phyloP scores from a whole-genome alignment of 305 asterid genomes.

The Plantago lanceolata region DNA sequence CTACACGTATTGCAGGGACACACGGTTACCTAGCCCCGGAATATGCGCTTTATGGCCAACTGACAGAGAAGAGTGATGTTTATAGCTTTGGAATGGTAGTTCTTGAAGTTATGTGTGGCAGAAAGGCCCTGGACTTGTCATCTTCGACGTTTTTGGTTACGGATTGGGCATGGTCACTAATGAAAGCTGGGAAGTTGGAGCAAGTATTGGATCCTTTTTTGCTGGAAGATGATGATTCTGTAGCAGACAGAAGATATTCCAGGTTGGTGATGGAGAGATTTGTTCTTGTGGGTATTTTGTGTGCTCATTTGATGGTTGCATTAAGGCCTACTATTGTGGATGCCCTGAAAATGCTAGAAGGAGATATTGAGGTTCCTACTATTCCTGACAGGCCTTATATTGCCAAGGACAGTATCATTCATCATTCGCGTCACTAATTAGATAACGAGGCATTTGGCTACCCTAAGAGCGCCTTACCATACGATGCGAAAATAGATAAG shows the following conservation, averaged over 20 bases:
- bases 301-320: constrained; percentile 71
- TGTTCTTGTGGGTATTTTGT: constrained; percentile 51
- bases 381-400: constrained; percentile 52
- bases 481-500: not conserved
- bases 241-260: constrained; percentile 17
- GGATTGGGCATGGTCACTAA: constrained; percentile 58
- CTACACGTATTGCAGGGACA: constrained; percentile 53
- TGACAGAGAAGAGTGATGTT: constrained; percentile 62
- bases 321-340: constrained; percentile 56
- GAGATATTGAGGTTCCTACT: constrained; percentile 51
- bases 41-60: constrained; percentile 52
- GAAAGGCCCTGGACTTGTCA: constrained; percentile 43
- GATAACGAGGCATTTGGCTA: too few species aligned
- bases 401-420: constrained; percentile 23
- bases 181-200: constrained; percentile 38
- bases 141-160: constrained; percentile 39
- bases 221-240: constrained; percentile 28
- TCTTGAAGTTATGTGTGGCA: constrained; percentile 52
- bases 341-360: constrained; percentile 62
- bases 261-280: constrained; percentile 45
- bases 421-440: too few species aligned
- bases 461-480: too few species aligned
- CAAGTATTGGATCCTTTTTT: constrained; percentile 40
- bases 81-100: constrained; percentile 60
- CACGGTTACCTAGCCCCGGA: constrained; percentile 66